Base-by-base conservation (phyloP, 495 filamentous ascomycete species). In the Cairneyella variabilis region DNA sequence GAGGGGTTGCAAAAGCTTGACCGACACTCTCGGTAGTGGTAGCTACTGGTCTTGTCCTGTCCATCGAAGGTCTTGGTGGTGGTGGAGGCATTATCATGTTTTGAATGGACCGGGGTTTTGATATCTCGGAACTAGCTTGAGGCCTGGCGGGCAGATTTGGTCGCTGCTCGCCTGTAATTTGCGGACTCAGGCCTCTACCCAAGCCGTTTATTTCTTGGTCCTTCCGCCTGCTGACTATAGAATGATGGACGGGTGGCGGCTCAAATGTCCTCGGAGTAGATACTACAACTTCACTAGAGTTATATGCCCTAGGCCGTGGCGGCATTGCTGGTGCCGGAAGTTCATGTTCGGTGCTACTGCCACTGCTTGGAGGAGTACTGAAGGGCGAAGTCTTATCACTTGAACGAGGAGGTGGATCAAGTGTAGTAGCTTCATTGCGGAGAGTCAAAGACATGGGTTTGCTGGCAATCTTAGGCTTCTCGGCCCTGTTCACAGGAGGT, bases 361-460 rank as follows among this genome's bases (percentile, higher is more conserved):
- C 81, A 58, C 85, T 95, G 50, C 83, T 85, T 12, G 92, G 91
- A 10, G 91, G 92, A 26, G 91, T 96, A 66, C 75, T 91, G 62
- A 98, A 97, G 0, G 93, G 92, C 5, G 93, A 97, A 0, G 86
- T 71, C 28, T 71, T 71, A n/a, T 79, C 77, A 10, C 76, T 77
- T 3, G 12, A 21, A 42, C 9, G 30, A 18, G 12, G 43, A 26
- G 58, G 57, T 17, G 59, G 53, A 37, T 43, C 45, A 3, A 62
- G 40, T 2, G 44, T 58, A n/a, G 64, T 56, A 6, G 51, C 52
- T 39, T 68, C 65, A 25, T 55, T 16, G 32, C 50, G 56, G 14
- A 66, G 65, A 8, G 59, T 53, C 7, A 70, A 57, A 23, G 61
- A 43, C 16, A 67, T 53, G 3, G 73, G 74, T 54, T 76, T 77